Evolutionary conservation across 2,329 filamentous ascomycete genomes (phyloP), one percentile per base, ranked within the genome.

Genomic region (Myriosclerotinia duriaeana): DNA sequence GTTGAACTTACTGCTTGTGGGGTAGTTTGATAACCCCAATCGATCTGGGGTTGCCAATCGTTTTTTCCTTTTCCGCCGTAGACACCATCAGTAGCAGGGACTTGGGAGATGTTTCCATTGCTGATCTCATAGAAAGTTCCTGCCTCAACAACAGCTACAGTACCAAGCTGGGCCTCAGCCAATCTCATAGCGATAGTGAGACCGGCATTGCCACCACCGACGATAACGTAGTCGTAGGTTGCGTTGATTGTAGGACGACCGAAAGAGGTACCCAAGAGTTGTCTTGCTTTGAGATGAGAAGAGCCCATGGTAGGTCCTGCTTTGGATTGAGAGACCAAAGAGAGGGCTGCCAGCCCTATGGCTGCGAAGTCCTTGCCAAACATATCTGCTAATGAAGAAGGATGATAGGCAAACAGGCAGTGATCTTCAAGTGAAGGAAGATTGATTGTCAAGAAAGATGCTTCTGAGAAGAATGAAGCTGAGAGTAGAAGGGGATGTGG

Each of bases 1-100:
- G 1, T 59, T 7, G 7, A 63, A 17, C 42, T 72, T 71, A 55
- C 72, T 46, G 60, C 42, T 69, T 75, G 74, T 4, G 73, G 69
- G 22, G 67, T 70, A n/a, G 74, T 76, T n/a, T 69, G 55, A 53
- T 71, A 75, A 52, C 74, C 74, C 74, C 73, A 76, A 64, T 75
- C 74, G 36, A 75, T 53, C 38, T 58, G 60, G n/a, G 65, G 65
- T 53, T 67, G 65, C 53, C 52, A 56, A 38, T 67, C 65, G 61
- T 66, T 53, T 69, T 67, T 42, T 56, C 44, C 36, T 36, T 44
- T 46, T 44, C 66, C 53, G 36, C 68, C 36, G 40, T 59, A 66
- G 3, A 38, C 3, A 40, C n/a, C 59, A 54, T 38, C 66, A 22
- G 38, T 44, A 4, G 52, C 48, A 48, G 65, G 68, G 42, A 65